Base-by-base conservation (phyloP, 495 filamentous ascomycete species). In the Penicillium chermesinum region DNA sequence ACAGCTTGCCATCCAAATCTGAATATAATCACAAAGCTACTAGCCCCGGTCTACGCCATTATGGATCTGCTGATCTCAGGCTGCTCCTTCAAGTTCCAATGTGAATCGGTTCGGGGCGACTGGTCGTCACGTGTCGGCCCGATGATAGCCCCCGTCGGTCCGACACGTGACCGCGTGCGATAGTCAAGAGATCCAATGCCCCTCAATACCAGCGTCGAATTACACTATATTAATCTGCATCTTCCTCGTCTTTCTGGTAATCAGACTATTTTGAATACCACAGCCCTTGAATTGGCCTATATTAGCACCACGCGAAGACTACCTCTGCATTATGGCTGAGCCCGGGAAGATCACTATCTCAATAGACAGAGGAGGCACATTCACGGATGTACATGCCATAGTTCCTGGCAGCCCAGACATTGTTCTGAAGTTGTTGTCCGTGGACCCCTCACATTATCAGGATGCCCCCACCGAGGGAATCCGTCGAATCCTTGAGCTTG, bases 391-490 rank as follows among this genome's bases (percentile, higher is more conserved):
- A 16, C 73, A 78, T 22, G 81, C 78, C 39, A 74, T 75, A 22
- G 74, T 72, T 3, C 71, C 69, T 42, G 66, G 69, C 39, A 64
- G 78, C 53, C 80, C 85, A 46, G 84, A 91, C 58, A 75, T 94
- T 38, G 81, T 95, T 44, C 81, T 95, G 59, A 95, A 95, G 66
- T 74, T 95, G 0, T 78, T 95, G 5, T 93, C 88, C n/a, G 87
- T 91, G 39, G 89, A 95, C 64, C 89, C 89, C 39, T 74, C 80
- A 44, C 91, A 95, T 64, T 95, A 95, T 56, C 74, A 81, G 41
- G 89, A 95, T 78, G 89, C 89, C 2, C 89, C 89, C 1, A 81
- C 90, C 6, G 89, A 95, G 61, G 93, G 89, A 33, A 95, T 98
- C 56, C 83, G 93, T 10, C 86, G 91, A 44, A 82, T 97, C 40